These are phyloP conservation scores for Globisporangium acanthophoron DNA, from an alignment of 352 stramenopile species.

Conservation along the genomic window DNA sequence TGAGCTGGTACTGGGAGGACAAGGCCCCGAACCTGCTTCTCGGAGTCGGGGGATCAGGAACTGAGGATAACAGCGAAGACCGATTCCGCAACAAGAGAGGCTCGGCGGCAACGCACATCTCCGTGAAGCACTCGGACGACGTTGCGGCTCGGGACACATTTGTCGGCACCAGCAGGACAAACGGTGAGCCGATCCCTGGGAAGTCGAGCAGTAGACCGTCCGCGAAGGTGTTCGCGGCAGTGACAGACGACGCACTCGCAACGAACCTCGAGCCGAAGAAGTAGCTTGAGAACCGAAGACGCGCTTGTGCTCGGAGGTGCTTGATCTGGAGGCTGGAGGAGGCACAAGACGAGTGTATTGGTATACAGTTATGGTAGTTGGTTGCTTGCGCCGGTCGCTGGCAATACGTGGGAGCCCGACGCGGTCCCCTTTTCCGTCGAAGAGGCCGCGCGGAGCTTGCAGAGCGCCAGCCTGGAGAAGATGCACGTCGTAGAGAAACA, in stretches of 20 bases:
- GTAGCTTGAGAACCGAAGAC: too few relatives aligned
- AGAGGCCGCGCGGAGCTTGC: not conserved
- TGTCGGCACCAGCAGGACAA: not conserved
- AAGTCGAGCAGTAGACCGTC: conserved; percentile 1
- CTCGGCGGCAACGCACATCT: conserved; percentile 1
- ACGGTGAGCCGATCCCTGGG: conserved; percentile 10
- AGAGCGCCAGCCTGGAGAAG: not conserved
- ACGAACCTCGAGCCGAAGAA: too few relatives aligned
- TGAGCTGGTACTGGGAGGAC: conserved; percentile 63
- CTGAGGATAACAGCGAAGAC: conserved; percentile 11
- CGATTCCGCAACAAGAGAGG: not conserved
- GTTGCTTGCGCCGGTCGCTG: too few relatives aligned
- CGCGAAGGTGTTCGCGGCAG: conserved; percentile 6
- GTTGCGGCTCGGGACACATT: not conserved
- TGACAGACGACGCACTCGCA: too few relatives aligned
- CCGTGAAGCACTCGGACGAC: conserved; percentile 9
- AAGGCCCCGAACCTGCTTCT: not conserved
- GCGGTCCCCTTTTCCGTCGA: not conserved
- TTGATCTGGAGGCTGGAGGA: too few relatives aligned
- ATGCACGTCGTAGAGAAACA: not conserved
- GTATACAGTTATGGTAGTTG: too few relatives aligned
- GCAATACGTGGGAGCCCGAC: not conserved
- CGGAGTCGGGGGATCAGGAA: conserved; percentile 4
- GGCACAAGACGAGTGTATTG: too few relatives aligned
- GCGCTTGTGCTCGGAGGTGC: too few relatives aligned